Percentiles rank a stretch among this genome's conserved stretches.
These are phyloP conservation scores for Flammula alnicola DNA, from an alignment of 1,284 basidiomycete species.

Conservation along the genomic window DNA sequence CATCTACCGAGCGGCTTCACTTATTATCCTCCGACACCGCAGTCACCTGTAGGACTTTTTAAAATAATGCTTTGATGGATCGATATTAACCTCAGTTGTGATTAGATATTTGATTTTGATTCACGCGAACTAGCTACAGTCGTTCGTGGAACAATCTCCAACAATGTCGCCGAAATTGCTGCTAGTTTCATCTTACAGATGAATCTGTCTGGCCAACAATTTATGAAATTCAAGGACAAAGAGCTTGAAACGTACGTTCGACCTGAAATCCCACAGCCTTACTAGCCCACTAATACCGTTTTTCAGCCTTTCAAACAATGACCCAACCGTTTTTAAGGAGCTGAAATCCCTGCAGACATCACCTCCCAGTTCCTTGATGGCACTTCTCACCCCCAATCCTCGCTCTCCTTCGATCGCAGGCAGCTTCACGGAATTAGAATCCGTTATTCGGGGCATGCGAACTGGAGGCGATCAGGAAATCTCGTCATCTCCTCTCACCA, in stretches of 20 bases:
- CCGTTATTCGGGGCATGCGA: neutral
- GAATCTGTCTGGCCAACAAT: neutral
- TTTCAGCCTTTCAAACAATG: neutral
- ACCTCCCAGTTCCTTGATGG: neutral
- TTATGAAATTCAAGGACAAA: neutral
- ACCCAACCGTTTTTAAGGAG: neutral
- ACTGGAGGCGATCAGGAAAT: neutral
- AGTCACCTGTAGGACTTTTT: neutral
- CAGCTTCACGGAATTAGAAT: neutral
- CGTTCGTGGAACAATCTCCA: neutral
- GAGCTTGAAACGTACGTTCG: conserved; percentile 1
- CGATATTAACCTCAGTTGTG: neutral
- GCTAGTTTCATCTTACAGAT: neutral
- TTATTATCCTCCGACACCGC: neutral
- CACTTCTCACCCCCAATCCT: neutral
- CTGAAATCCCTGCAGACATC: neutral
- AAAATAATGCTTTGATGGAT: neutral
- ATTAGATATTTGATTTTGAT: conserved; percentile 10
- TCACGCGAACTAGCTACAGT: conserved; percentile 5
- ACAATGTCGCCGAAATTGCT: neutral
- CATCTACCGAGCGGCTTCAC: neutral
- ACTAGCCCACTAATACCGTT: neutral
- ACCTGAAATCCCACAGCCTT: neutral
- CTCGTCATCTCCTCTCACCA: neutral
- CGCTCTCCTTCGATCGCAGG: neutral